These are phyloP conservation scores for Saposhnikovia divaricata DNA, from an alignment of 129 eudicot species.

Conservation along the genomic window DNA sequence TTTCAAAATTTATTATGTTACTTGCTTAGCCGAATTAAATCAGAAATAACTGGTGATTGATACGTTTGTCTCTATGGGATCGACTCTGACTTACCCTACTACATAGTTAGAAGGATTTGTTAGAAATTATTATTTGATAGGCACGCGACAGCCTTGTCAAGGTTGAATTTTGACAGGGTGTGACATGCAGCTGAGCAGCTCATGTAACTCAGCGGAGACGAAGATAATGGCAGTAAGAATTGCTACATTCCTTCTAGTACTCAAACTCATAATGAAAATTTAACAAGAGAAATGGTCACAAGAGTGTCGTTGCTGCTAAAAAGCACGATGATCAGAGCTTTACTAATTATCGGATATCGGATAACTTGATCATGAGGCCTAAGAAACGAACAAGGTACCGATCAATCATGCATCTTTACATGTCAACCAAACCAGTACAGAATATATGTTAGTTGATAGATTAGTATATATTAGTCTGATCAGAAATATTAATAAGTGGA, in stretches of 20 bases:
- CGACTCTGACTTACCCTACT: no score
- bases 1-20: no score
- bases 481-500: background rate
- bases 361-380: background rate
- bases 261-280: background rate
- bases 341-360: background rate
- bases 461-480: background rate
- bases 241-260: background rate
- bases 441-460: background rate
- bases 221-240: background rate
- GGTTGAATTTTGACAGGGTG: no score
- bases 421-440: background rate
- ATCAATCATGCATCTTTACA: background rate
- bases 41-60: no score
- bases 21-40: no score
- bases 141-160: no score
- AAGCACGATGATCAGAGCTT: background rate
- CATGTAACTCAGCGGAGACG: no score
- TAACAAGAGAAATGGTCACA: background rate
- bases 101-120: no score
- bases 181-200: no score
- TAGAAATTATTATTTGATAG: no score
- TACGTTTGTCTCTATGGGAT: no score
- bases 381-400: background rate
- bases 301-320: background rate